These are phyloP conservation scores for Hymenoscyphus infarciens DNA, from an alignment of 2,329 filamentous ascomycete genomes.

Conservation along the genomic window DNA sequence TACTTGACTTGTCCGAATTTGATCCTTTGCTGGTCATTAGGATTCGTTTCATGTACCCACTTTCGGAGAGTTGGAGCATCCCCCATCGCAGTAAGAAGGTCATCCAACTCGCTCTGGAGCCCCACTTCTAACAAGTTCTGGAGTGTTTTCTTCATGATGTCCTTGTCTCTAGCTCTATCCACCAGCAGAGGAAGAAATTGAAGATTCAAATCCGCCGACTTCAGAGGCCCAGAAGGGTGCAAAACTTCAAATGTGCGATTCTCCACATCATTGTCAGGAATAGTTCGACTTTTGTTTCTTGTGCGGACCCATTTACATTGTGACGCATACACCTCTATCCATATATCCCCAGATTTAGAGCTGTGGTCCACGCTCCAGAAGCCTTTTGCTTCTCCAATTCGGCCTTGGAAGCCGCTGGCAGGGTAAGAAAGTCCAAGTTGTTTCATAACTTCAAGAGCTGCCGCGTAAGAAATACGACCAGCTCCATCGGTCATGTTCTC, in stretches of 20 bases:
- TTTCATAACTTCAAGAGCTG: slow-evolving; percentile 51
- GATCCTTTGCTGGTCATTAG: slow-evolving; percentile 38
- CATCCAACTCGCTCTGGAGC: slow-evolving; percentile 50
- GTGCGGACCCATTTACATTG: slow-evolving; percentile 65
- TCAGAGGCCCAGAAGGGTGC: slow-evolving; percentile 44
- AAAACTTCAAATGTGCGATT: slow-evolving; percentile 66
- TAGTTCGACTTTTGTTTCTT: too few relatives aligned
- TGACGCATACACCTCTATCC: slow-evolving; percentile 64
- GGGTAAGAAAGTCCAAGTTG: slow-evolving; percentile 49
- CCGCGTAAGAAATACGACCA: slow-evolving; percentile 57
- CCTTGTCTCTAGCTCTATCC: slow-evolving; percentile 49
- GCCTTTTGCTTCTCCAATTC: slow-evolving; percentile 71
- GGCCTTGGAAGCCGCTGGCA: slow-evolving; percentile 64
- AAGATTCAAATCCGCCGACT: slow-evolving; percentile 56
- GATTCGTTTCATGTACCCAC: slow-evolving; percentile 49
- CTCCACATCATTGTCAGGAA: slow-evolving; percentile 40
- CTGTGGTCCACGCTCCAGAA: slow-evolving; percentile 64
- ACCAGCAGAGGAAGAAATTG: slow-evolving; percentile 68
- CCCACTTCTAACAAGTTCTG: slow-evolving; percentile 49
- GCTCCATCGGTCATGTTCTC: slow-evolving; percentile 66
- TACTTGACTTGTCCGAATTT: slow-evolving; percentile 26
- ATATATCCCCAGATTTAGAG: slow-evolving; percentile 46
- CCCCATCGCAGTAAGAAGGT: slow-evolving; percentile 49
- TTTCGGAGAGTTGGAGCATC: slow-evolving; percentile 49
- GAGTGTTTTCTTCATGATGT: too few relatives aligned